Evolutionary conservation across 1,139 yeast species (phyloP), one percentile per base, ranked within the genome.

Genomic region (Candida freyschussii): DNA sequence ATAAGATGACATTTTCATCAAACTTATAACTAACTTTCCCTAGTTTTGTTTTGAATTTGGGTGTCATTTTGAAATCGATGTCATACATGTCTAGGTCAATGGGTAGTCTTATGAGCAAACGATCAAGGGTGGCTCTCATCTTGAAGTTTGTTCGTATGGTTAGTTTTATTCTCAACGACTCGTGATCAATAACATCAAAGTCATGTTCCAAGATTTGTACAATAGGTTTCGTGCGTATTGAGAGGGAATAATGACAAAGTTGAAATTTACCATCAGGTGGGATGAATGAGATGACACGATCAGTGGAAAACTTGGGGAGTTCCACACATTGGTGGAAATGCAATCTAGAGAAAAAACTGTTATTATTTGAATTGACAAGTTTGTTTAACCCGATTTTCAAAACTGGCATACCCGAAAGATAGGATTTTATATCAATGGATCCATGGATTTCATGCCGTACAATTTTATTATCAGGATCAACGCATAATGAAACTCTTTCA

Each of bases 261-360:
- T 71, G 67, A 53, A 82, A 81, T 41, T 73, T 75, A 0, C 89
- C 91, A 60, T 82, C 94, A 4, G 91, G 93, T 7, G 94, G 93
- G 21, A 78, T 71, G 48, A 83, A 82, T 10, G 77, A 71, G 29
- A 82, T 76, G 30, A 71, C 67, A 31, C 72, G 63, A 41, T 69
- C 76, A 33, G 67, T 65, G 44, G 68, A 71, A 42, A 77, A 67
- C 38, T 76, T 69, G 24, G 75, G 68, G 40, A 80, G 61, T 32
- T 83, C 65, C n/a, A 83, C 93, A 60, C 91, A 82, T 53, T 82
- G 91, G 53, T 82, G 91, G 53, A 80, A 80, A 47, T 78, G 78
- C 33, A 80, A 71, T 55, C 42, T 70, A 61, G 55, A 62, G 57
- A 56, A 44, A 38, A 57, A 56, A 15, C 34, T 35, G 16, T 33